A percentile compares a stretch with the other conserved stretches of the same genome.
phyloP scores from a whole-genome alignment of 768 basidiomycete genomes.

The Chalciporus sphaerocephalus region DNA sequence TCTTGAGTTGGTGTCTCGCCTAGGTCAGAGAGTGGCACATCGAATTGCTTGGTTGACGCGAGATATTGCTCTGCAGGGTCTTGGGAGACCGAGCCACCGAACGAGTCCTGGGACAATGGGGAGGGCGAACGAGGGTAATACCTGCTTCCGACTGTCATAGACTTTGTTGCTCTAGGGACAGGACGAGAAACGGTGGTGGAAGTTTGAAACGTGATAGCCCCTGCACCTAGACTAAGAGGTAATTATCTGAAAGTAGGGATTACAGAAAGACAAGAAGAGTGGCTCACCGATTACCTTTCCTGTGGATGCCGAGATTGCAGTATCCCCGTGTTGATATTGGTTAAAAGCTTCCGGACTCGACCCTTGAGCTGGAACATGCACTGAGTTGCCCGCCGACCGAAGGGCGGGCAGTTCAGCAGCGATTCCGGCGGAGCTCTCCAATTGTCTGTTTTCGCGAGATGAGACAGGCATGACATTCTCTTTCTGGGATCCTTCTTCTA shows the following conservation, averaged over 20 bases:
- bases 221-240: slow-evolving; percentile 29
- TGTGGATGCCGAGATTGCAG: slow-evolving; percentile 27
- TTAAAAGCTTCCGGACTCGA: slow-evolving; percentile 26
- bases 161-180: slow-evolving; percentile 16
- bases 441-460: slow-evolving; percentile 16
- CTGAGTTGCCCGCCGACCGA: slow-evolving; percentile 21
- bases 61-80: slow-evolving; percentile 46
- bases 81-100: slow-evolving; percentile 48
- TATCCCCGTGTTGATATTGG: slow-evolving; percentile 16
- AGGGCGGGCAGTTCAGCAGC: slow-evolving; percentile 22
- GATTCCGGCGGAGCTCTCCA: slow-evolving; percentile 5
- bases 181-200: slow-evolving; percentile 13
- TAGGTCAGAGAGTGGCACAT: slow-evolving; percentile 56
- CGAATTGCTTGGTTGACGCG: slow-evolving; percentile 45
- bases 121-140: slow-evolving; percentile 35
- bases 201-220: slow-evolving; percentile 34
- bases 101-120: slow-evolving; percentile 56
- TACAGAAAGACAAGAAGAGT: slow-evolving; percentile 17
- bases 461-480: slow-evolving; percentile 39
- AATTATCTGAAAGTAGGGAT: slow-evolving; percentile 20
- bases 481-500: slow-evolving; percentile 47
- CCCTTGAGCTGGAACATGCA: slow-evolving; percentile 21
- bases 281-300: slow-evolving; percentile 32
- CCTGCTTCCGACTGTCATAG: slow-evolving; percentile 22
- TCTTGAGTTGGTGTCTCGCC: slow-evolving; percentile 33